A percentile compares a stretch with the other conserved stretches of the same genome.
Conservation (phyloP, 441 rosid genomes). For the Raphanus hybrid region DNA sequence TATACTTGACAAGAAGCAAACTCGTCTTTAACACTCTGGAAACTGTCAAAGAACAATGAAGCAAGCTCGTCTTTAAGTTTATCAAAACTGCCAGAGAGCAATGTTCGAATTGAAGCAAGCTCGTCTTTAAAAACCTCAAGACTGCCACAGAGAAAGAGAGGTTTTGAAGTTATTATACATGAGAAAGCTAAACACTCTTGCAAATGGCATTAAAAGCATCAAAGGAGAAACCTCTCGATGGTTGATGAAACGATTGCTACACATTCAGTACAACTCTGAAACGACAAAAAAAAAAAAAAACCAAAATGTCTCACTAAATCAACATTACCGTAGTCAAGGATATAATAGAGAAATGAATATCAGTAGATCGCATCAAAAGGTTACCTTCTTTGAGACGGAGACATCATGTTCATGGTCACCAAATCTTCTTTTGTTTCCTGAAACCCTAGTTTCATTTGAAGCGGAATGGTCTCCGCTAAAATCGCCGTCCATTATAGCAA, state of each 20-base stretch:
- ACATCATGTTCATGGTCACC: conserved; percentile 70
- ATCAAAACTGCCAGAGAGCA: background rate
- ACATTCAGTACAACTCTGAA: conserved; percentile 68
- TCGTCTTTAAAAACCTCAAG: conserved; percentile 67
- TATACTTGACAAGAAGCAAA: conserved; percentile 65
- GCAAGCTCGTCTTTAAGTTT: background rate
- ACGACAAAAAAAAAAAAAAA: background rate
- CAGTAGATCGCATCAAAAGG: background rate
- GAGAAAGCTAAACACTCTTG: background rate
- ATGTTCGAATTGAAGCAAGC: conserved; percentile 43
- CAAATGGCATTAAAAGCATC: background rate
- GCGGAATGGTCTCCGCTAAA: too few relatives aligned
- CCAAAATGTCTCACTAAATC: too few relatives aligned
- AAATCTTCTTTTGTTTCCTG: too few relatives aligned
- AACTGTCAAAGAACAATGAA: conserved; percentile 38
- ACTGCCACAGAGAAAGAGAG: too few relatives aligned
- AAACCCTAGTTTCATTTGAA: too few relatives aligned
- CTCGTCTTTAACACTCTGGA: background rate
- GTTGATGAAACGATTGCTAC: conserved; percentile 82
- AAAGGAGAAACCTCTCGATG: conserved; percentile 70
- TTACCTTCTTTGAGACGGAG: conserved; percentile 78
- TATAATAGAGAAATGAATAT: background rate
- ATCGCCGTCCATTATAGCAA: too few relatives aligned
- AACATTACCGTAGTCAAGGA: background rate
- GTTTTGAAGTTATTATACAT: too few relatives aligned